Base-by-base conservation (phyloP, 257 asterid species). In the Ehretia macrophylla region DNA sequence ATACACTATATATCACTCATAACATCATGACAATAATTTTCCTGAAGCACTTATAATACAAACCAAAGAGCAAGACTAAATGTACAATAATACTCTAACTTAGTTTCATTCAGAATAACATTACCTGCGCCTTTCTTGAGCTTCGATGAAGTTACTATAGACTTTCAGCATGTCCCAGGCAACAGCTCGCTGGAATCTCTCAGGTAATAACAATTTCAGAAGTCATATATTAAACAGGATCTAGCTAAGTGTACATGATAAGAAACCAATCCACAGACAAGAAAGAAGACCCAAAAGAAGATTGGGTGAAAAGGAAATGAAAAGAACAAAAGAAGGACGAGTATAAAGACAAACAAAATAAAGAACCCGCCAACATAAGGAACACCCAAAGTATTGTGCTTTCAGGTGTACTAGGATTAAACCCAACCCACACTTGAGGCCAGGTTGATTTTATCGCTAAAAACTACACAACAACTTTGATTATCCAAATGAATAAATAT, bases 141-240 rank as follows among this genome's bases (percentile, higher is more conserved):
- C 74, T 40, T 93, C 99, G 71, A 93, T 81, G 67, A 83, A 86
- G 35, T 86, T 77, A 73, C 80, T 72, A 71, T 93, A 93, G 63
- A 92, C 91, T 76, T 80, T 90, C 79, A 79, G 84, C 99, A 92
- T 92, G 67, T 92, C 99, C 99, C 97, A 86, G 59, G 96, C 97
- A 70, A 86, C 90, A 59, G 99, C 97, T 76, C 86, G 79, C 96
- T 93, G 8, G 72, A 58, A 82, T 67, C 55, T 45, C 45, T n/a
- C 58, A 55, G 32, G 14, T 42, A n/a, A n/a, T n/a, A 47, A 44
- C 5, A 42, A 37, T 20, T 32, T 2, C 10, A 11, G 18, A 40
- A 8, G 65, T 61, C 53, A 54, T 51, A 61, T 19, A 45, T 46
- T 38, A 46, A 14, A 40, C 6, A 6, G 35, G 35, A 27, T 27